A percentile compares a stretch with the other conserved stretches of the same genome.
Conservation (phyloP, 768 basidiomycete genomes). For the Amanita exitialis region DNA sequence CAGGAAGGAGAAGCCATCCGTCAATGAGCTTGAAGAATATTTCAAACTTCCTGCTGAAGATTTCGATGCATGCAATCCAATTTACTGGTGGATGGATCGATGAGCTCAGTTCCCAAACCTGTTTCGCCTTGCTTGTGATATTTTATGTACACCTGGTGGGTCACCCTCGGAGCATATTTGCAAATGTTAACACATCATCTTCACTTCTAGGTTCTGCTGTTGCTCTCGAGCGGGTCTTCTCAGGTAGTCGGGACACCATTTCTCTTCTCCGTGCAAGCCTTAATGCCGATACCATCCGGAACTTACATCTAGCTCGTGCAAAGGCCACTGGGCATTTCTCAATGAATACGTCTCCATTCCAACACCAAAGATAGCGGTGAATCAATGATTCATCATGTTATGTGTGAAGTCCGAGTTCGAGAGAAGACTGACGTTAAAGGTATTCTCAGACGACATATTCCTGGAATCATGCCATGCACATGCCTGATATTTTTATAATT, state of each 20-base stretch:
- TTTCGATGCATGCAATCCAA: slow-evolving; percentile 17
- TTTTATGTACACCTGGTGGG: slow-evolving; percentile 21
- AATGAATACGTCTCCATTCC: too few species aligned
- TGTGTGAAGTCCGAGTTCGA: too few species aligned
- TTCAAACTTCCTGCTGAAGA: slow-evolving; percentile 15
- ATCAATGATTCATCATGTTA: too few species aligned
- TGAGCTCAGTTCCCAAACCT: slow-evolving; percentile 16
- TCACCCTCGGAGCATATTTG: too few species aligned
- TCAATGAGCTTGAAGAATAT: slow-evolving; percentile 16
- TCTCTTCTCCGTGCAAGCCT: neutral
- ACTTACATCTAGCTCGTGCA: too few species aligned
- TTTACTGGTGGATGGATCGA: slow-evolving; percentile 20
- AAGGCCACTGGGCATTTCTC: too few species aligned
- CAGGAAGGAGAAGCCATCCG: neutral
- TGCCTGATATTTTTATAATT: too few species aligned
- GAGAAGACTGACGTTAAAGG: too few species aligned
- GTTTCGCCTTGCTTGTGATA: slow-evolving; percentile 16
- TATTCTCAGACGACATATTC: too few species aligned
- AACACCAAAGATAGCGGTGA: too few species aligned
- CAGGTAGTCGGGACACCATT: slow-evolving; percentile 1
- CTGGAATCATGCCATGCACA: too few species aligned
- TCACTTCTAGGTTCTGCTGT: slow-evolving; percentile 1
- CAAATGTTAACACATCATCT: too few species aligned
- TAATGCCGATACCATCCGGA: neutral
- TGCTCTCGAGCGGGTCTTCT: neutral